A percentile compares a stretch with the other conserved stretches of the same genome.
Conservation (phyloP, 2,329 filamentous ascomycete species). For the Epichloe amarillans region DNA sequence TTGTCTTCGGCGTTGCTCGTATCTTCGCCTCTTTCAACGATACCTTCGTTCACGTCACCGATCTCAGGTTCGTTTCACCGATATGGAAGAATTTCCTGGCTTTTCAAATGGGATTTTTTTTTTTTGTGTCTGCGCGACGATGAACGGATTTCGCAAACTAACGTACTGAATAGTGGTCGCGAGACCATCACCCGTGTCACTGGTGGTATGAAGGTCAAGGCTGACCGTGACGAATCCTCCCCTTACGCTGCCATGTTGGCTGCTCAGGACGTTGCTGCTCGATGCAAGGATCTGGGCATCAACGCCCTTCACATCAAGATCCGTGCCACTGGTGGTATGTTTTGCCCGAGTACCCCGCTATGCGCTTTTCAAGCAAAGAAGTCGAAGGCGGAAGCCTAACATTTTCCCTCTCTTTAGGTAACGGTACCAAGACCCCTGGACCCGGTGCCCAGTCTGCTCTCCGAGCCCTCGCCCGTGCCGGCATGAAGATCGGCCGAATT, state of each 20-base stretch:
- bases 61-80: conserved; percentile 63
- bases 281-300: conserved; percentile 59
- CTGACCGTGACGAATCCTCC: conserved; percentile 98
- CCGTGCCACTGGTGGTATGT: conserved; percentile 89
- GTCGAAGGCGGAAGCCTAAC: not conserved
- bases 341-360: not conserved
- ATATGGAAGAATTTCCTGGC: not conserved
- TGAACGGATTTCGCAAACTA: not conserved
- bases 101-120: not conserved
- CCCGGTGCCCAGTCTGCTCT: conserved; percentile 98
- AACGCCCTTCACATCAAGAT: conserved; percentile 99
- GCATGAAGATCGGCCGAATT: conserved; percentile 99
- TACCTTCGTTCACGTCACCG: conserved; percentile 96
- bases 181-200: conserved; percentile 99
- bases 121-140: not conserved
- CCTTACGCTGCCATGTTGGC: conserved; percentile 99
- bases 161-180: conserved; percentile 60
- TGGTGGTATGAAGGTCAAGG: conserved; percentile 99
- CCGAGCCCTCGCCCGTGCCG: conserved; percentile 94
- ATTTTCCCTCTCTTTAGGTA: conserved; percentile 40
- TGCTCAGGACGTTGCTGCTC: conserved; percentile 90
- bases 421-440: conserved; percentile 99
- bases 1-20: conserved; percentile 94
- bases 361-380: not conserved
- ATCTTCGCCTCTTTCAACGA: conserved; percentile 93